Conservation (phyloP, 306 rosid genomes). For the Clitoria ternatea region DNA sequence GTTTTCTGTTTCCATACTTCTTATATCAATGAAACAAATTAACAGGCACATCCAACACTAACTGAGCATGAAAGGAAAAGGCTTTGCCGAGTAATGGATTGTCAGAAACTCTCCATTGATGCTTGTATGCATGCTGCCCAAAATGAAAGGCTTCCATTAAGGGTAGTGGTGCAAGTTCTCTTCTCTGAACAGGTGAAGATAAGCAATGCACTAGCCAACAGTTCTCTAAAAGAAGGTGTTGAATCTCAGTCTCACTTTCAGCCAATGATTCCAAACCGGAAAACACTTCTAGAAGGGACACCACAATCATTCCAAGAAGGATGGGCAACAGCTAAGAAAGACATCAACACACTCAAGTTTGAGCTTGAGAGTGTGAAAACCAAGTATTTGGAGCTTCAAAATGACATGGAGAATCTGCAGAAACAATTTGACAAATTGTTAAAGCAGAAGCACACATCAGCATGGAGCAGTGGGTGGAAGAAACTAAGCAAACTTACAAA, state of each 20-base stretch:
- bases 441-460: conserved; percentile 78
- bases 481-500: conserved; percentile 83
- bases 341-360: conserved; percentile 82
- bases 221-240: conserved; percentile 51
- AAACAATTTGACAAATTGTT: conserved; percentile 75
- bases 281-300: conserved; percentile 82
- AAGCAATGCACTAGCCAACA: conserved; percentile 72
- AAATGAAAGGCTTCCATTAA: conserved; percentile 89
- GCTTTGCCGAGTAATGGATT: conserved; percentile 93
- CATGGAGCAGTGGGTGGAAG: conserved; percentile 96
- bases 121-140: conserved; percentile 99
- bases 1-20: too few species aligned
- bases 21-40: conserved; percentile 8
- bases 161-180: conserved; percentile 94
- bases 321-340: conserved; percentile 87
- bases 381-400: conserved; percentile 82
- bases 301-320: conserved; percentile 99
- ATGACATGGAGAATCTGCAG: conserved; percentile 83
- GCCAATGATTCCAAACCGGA: conserved; percentile 66
- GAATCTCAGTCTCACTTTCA: conserved; percentile 75
- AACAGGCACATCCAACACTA: conserved; percentile 91
- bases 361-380: conserved; percentile 86
- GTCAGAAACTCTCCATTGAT: conserved; percentile 96
- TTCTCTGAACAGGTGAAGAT: conserved; percentile 94
- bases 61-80: conserved; percentile 96